A percentile compares a stretch with the other conserved stretches of the same genome.
Conservation (phyloP, 164 flowering plant genomes). For the Nymphaea thermarum region DNA sequence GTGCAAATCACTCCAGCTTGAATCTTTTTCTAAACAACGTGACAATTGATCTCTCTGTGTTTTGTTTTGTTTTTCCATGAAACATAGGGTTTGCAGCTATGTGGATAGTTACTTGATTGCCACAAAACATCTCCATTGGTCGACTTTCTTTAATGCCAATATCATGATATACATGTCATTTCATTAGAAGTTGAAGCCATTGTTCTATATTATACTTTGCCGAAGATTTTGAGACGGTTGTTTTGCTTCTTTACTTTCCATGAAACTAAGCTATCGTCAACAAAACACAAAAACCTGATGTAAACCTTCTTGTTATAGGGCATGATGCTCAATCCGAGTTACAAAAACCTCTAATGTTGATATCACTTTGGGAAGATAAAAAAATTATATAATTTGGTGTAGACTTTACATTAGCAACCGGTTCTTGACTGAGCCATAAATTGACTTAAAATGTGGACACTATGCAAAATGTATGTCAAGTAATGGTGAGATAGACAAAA, state of each 20-base stretch:
- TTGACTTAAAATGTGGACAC: not conserved
- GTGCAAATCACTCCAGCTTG: not conserved
- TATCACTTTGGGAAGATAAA: not conserved
- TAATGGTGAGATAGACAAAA: not conserved
- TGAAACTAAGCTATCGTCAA: not conserved
- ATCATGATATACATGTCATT: not conserved
- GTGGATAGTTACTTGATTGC: not conserved
- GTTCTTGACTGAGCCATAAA: not conserved
- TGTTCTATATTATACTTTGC: not conserved
- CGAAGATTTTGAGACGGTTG: not conserved
- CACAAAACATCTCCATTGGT: not conserved
- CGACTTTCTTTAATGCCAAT: not conserved
- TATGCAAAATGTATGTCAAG: not conserved
- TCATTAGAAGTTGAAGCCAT: too few species aligned
- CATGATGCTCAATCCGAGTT: not conserved
- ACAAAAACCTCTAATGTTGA: not conserved
- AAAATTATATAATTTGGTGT: not conserved
- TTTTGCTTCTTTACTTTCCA: not conserved
- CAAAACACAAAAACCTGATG: not conserved
- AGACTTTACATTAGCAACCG: not conserved
- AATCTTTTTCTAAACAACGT: not conserved
- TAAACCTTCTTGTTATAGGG: not conserved
- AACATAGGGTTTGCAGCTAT: not conserved
- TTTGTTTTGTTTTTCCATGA: not conserved
- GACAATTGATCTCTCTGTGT: not conserved